Evolutionary conservation across 192 early-diverging fungal species (phyloP).

Genomic region (Mortierella alpina): DNA sequence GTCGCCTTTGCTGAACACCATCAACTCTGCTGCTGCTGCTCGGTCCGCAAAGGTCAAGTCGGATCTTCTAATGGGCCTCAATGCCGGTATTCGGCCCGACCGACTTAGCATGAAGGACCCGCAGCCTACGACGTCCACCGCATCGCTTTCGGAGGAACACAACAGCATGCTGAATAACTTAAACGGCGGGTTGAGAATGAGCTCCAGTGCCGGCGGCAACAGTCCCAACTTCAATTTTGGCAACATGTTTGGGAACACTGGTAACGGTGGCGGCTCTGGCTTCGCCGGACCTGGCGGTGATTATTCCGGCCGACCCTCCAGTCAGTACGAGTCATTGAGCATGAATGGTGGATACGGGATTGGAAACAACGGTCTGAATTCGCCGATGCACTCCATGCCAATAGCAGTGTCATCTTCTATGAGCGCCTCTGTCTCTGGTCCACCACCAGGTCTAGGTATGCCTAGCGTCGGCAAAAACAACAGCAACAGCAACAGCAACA

Average conservation of each 20-base stretch:
- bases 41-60: slow-evolving; percentile 53
- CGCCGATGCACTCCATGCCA: not conserved
- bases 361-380: slow-evolving; percentile 12
- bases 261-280: not conserved
- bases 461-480: slow-evolving; percentile 19
- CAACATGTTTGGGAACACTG: not conserved
- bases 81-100: slow-evolving; percentile 30
- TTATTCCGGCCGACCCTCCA: slow-evolving; percentile 8
- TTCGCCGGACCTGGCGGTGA: slow-evolving; percentile 1
- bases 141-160: slow-evolving; percentile 16
- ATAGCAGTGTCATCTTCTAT: not conserved
- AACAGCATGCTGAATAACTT: slow-evolving; percentile 27
- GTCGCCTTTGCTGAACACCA: slow-evolving; percentile 16
- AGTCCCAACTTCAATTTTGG: not conserved
- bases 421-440: slow-evolving; percentile 17
- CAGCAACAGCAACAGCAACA: slow-evolving; percentile 6
- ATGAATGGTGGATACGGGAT: slow-evolving; percentile 3
- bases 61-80: slow-evolving; percentile 49
- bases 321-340: slow-evolving; percentile 20
- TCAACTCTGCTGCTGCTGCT: slow-evolving; percentile 21
- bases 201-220: not conserved
- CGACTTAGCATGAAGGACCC: slow-evolving; percentile 24
- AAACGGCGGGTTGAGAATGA: slow-evolving; percentile 28
- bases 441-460: slow-evolving; percentile 40
- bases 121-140: not conserved